phyloP scores from a whole-genome alignment of 768 basidiomycete genomes.

The Infundibulicybe gibba region DNA sequence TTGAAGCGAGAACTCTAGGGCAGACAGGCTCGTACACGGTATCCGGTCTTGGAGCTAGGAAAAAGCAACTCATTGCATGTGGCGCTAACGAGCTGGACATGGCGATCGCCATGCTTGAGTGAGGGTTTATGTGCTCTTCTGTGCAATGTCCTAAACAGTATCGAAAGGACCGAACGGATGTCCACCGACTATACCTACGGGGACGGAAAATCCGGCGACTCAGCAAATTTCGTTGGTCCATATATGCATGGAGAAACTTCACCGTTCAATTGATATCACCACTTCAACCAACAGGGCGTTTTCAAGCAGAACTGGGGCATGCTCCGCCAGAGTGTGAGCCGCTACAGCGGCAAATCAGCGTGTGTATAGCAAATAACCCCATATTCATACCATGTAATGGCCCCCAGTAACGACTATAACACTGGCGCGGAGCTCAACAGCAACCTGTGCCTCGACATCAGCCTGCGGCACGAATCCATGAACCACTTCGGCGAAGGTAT shows the following conservation, averaged over 20 bases:
- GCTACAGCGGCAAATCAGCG: conserved; percentile 7
- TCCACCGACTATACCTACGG: conserved; percentile 7
- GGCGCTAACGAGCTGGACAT: conserved; percentile 7
- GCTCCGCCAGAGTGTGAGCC: conserved; percentile 5
- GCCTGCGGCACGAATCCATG: conserved; percentile 6
- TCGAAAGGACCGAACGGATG: conserved; percentile 6
- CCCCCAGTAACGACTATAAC: conserved; percentile 5
- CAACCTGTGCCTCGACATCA: conserved; percentile 9
- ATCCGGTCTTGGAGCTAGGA: conserved; percentile 6
- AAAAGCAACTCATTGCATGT: conserved; percentile 8
- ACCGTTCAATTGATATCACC: background rate
- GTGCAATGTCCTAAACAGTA: too few species aligned
- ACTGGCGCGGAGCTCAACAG: conserved; percentile 8
- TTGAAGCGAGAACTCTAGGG: background rate
- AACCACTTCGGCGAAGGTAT: conserved; percentile 10
- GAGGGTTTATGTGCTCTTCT: background rate
- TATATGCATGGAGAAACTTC: background rate
- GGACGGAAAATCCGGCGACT: conserved; percentile 7
- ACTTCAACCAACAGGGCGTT: conserved; percentile 1
- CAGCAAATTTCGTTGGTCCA: conserved; percentile 4
- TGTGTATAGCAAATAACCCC: background rate
- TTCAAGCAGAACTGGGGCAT: conserved; percentile 12
- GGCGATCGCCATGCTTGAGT: conserved; percentile 9
- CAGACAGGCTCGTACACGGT: conserved; percentile 6
- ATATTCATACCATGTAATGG: background rate